phyloP scores from a whole-genome alignment of 805 yeast species.

The Suhomyces emberorum region DNA sequence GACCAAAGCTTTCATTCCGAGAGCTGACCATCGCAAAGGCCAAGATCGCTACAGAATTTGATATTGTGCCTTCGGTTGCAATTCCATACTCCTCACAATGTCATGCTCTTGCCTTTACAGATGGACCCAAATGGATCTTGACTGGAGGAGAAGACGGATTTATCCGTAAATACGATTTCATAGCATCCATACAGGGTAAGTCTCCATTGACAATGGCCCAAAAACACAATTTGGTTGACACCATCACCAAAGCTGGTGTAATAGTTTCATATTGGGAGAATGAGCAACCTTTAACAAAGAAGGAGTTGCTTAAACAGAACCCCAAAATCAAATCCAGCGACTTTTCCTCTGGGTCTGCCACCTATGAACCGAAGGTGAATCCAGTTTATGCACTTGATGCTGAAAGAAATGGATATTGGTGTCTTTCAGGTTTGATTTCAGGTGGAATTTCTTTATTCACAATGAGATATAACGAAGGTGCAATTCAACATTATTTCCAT shows the following conservation, averaged over 20 bases:
- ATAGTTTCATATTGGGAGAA: constrained; percentile 90
- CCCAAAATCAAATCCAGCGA: constrained; percentile 37
- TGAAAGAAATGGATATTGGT: constrained; percentile 79
- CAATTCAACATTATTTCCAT: constrained; percentile 67
- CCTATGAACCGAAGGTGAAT: constrained; percentile 60
- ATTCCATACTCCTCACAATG: constrained; percentile 78
- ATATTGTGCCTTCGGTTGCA: constrained; percentile 82
- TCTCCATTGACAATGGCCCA: constrained; percentile 87
- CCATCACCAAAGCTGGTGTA: constrained; percentile 81
- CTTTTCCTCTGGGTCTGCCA: constrained; percentile 34
- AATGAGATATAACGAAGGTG: constrained; percentile 78
- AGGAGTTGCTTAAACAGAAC: constrained; percentile 36
- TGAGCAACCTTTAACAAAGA: constrained; percentile 71
- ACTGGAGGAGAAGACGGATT: constrained; percentile 97
- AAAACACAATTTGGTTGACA: constrained; percentile 82
- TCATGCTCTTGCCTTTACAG: constrained; percentile 71
- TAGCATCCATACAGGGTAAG: constrained; percentile 81
- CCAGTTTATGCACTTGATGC: constrained; percentile 89
- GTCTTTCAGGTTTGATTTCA: constrained; percentile 71
- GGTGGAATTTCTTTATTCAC: constrained; percentile 90
- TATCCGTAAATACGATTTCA: constrained; percentile 83
- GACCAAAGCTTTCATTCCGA: constrained; percentile 15
- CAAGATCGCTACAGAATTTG: constrained; percentile 52
- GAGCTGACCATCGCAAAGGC: constrained; percentile 42
- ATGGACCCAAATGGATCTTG: constrained; percentile 81